phyloP scores from a whole-genome alignment of 441 rosid genomes.

The Erodium moschatum region DNA sequence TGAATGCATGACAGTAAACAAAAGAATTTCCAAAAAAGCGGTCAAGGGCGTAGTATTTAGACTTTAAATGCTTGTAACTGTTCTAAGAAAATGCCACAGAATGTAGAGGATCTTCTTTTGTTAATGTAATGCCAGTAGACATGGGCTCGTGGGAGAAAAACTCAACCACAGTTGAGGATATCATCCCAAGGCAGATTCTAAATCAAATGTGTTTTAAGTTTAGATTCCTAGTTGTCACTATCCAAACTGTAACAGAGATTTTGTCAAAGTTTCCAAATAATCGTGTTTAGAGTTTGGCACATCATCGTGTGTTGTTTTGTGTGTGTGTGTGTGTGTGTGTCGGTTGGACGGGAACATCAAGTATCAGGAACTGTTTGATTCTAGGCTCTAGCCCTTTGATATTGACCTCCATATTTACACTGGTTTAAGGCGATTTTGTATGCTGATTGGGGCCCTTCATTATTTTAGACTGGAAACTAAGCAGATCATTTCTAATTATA shows the following conservation, averaged over 20 bases:
- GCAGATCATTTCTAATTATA: neutral
- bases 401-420: neutral
- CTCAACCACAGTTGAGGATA: neutral
- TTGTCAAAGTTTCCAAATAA: too few relatives aligned
- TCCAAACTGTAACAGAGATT: too few relatives aligned
- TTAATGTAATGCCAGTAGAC: neutral
- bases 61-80: neutral
- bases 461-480: neutral
- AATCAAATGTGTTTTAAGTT: too few relatives aligned
- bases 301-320: too few relatives aligned
- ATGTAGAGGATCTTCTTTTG: neutral
- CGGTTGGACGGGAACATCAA: too few relatives aligned
- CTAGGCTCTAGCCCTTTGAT: neutral
- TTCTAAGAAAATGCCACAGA: neutral
- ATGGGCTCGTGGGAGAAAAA: neutral
- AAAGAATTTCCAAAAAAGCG: too few relatives aligned
- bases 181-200: neutral
- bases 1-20: neutral
- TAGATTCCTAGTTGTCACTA: too few relatives aligned
- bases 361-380: neutral
- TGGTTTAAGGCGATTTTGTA: neutral
- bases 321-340: too few relatives aligned
- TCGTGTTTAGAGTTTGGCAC: too few relatives aligned
- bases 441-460: neutral
- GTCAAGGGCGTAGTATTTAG: neutral